These are phyloP conservation scores for Naegleria fowleri DNA, from an alignment of 208 protist species.

Conservation along the genomic window DNA sequence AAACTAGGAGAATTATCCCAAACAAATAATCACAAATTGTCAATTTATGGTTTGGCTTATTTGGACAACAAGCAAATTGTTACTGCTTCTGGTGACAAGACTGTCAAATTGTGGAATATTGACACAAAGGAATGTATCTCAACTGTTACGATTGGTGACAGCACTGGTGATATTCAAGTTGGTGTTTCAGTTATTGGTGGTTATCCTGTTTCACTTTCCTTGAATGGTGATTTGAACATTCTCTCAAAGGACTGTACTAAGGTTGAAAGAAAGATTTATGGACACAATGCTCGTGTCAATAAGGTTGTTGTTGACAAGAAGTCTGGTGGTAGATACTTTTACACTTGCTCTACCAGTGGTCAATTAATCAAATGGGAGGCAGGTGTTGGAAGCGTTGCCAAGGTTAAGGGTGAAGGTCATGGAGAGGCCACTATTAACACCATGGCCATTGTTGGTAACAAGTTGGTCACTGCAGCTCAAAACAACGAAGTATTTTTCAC, in stretches of 20 bases:
- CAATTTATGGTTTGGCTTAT: conserved; percentile 40
- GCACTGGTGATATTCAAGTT: conserved; percentile 11
- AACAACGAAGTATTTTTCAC: neutral
- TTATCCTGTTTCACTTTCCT: neutral
- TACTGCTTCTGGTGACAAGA: conserved; percentile 46
- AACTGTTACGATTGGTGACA: neutral
- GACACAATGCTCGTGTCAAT: neutral
- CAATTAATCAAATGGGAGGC: neutral
- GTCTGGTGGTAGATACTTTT: neutral
- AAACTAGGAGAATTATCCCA: neutral
- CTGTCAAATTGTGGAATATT: conserved; percentile 43
- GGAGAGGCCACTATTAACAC: neutral
- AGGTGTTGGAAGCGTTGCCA: neutral
- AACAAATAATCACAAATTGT: conserved; percentile 48
- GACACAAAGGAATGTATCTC: conserved; percentile 16
- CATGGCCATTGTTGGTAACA: neutral
- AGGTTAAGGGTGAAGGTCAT: neutral
- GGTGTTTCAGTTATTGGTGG: neutral
- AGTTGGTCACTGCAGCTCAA: neutral
- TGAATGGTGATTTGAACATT: neutral
- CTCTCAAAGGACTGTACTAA: neutral
- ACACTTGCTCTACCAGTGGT: neutral
- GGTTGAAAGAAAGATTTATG: neutral
- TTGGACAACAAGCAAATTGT: conserved; percentile 23
- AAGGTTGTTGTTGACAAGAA: neutral